A percentile compares a stretch with the other conserved stretches of the same genome.
Conservation (phyloP, 345 rosid genomes). For the Salix arbutifolia region DNA sequence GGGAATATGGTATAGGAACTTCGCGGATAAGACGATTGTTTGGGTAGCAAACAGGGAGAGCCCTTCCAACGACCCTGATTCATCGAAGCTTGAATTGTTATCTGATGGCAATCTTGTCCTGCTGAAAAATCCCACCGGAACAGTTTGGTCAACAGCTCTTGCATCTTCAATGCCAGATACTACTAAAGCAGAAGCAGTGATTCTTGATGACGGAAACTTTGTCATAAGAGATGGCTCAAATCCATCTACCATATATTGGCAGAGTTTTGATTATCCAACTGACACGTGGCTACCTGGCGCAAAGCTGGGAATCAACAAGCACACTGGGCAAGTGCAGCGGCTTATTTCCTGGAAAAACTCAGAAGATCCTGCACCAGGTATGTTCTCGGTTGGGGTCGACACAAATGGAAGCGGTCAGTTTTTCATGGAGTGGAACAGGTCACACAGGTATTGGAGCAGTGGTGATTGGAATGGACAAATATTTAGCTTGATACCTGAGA, state of each 20-base stretch:
- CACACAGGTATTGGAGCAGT: constrained; percentile 9
- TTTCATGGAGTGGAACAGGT: constrained; percentile 6
- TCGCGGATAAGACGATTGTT: not conserved
- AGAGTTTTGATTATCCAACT: too few species aligned
- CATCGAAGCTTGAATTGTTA: not conserved
- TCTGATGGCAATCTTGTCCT: not conserved
- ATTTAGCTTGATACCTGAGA: constrained; percentile 22
- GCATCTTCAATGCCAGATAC: not conserved
- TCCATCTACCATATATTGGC: not conserved
- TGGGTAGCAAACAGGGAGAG: not conserved
- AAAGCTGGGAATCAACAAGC: constrained; percentile 18
- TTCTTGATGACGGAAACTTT: constrained; percentile 26
- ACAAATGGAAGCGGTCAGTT: constrained; percentile 9
- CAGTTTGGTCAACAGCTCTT: not conserved
- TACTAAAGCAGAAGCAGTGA: constrained; percentile 7
- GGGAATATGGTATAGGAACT: not conserved
- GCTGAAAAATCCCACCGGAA: not conserved
- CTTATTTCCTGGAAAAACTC: constrained; percentile 22
- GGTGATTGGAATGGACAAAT: constrained; percentile 15
- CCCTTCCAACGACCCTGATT: not conserved
- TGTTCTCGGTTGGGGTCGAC: constrained; percentile 16
- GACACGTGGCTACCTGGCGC: constrained; percentile 9
- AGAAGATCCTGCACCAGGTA: constrained; percentile 28
- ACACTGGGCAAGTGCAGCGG: not conserved
- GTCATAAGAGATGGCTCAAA: constrained; percentile 9